A percentile compares a stretch with the other conserved stretches of the same genome.
These are phyloP conservation scores for Penicillium sp. DNA, from an alignment of 2,329 filamentous ascomycete species.

Conservation along the genomic window DNA sequence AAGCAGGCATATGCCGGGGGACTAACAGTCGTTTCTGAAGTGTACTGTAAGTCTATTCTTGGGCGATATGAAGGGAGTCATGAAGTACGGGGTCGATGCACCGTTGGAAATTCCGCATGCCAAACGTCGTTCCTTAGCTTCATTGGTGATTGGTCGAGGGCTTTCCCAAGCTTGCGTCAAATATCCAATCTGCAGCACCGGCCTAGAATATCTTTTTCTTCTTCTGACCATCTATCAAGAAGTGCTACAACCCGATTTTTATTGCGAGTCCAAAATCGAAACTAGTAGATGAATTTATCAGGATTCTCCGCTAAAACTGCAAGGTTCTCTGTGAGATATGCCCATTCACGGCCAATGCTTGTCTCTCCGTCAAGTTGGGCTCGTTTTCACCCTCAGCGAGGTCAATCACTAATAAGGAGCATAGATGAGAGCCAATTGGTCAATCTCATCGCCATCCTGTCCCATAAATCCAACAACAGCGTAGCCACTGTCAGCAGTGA, in stretches of 20 bases:
- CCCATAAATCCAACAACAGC: conserved; percentile 60
- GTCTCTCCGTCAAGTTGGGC: neutral
- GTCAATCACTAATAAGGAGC: conserved; percentile 12
- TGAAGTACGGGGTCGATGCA: conserved; percentile 16
- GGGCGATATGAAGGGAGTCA: conserved; percentile 10
- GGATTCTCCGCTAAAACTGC: neutral
- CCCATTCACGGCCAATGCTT: neutral
- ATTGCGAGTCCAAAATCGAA: neutral
- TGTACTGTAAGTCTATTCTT: conserved; percentile 12
- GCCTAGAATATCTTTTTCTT: neutral
- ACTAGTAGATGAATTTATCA: no score
- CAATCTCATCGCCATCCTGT: conserved; percentile 59
- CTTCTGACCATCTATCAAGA: neutral
- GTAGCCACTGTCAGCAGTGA: conserved; percentile 54
- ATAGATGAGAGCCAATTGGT: conserved; percentile 53
- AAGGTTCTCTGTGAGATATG: neutral
- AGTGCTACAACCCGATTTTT: neutral
- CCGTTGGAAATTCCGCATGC: conserved; percentile 14
- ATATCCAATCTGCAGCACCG: neutral
- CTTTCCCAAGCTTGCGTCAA: neutral
- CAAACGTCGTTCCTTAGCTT: neutral
- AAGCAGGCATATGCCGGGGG: conserved; percentile 16
- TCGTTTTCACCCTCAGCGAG: neutral
- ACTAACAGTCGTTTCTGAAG: conserved; percentile 12
- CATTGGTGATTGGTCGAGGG: neutral